Base-by-base conservation (phyloP, 2,329 filamentous ascomycete genomes). In the Trichoderma guizhouense region DNA sequence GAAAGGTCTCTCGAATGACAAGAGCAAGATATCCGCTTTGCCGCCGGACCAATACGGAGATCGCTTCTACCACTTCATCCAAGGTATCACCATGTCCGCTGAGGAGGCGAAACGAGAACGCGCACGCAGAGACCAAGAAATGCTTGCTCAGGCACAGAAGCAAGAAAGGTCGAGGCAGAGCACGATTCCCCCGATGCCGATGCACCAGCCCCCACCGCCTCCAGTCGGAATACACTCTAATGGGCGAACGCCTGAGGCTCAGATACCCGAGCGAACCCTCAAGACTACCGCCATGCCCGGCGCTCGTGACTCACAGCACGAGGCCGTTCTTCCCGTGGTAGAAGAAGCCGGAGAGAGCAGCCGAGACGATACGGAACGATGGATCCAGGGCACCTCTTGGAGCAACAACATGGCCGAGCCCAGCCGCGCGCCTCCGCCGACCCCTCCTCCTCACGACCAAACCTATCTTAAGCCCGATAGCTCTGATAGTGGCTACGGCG, bases 11-110 rank as follows among this genome's bases (percentile, higher is more conserved):
- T 93, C 92, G 3, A 89, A 90, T 77, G 93, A 96, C 77, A 91
- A 93, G 77, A 90, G 89, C 39, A 91, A 98, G 79, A 98, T 99
- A 73, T 98, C 95, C 0, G 94, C 96, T 2, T 91, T 98, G 28
- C 93, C 95, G 0, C 95, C 96, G 0, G 90, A 94, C 73, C 88
- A 93, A 71, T 99, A 99, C 78, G 96, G 96, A 32, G 94, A 98
- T 72, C 91, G 96, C 6, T 99, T 99, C 81, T 88, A 97, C 79
- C 92, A 93, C 75, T 99, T 99, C 80, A 95, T 99, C 78, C 91
- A 91, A 64, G 91, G 92, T 47, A 92, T 97, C 75, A 98, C 96
- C 24, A 97, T 95, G 89, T 96, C 94, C 2, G 87, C 89, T 15
- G 95, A 98, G 83, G 93, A 96, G 79, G 93, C 91, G 15, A 88